Conservation (phyloP, 1,284 basidiomycete genomes). For the Austroboletus olivaceoglutinosus region DNA sequence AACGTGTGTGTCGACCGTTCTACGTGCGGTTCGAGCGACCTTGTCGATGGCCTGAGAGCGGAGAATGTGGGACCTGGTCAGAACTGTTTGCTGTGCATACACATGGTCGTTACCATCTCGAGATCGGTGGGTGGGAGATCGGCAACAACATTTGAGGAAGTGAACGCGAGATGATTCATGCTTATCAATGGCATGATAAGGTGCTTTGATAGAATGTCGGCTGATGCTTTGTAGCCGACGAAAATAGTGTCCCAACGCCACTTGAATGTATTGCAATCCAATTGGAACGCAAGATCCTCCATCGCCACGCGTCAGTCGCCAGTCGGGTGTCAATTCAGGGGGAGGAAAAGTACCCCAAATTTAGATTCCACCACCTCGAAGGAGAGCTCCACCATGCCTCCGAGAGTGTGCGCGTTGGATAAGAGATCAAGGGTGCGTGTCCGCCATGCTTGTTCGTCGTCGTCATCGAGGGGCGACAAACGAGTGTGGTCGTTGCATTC, state of each 20-base stretch:
- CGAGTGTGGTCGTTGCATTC: constrained; percentile 45
- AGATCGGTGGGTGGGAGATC: constrained; percentile 55
- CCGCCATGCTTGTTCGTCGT: constrained; percentile 58
- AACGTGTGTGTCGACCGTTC: constrained; percentile 66
- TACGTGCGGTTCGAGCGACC: constrained; percentile 61
- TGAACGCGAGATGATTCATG: constrained; percentile 62
- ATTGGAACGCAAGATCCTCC: constrained; percentile 64
- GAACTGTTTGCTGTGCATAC: background rate
- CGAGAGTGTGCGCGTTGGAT: constrained; percentile 54
- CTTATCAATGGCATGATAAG: constrained; percentile 73
- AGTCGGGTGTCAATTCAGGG: background rate
- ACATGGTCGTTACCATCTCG: constrained; percentile 52
- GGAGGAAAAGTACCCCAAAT: constrained; percentile 49
- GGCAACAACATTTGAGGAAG: constrained; percentile 53
- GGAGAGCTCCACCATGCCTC: constrained; percentile 52
- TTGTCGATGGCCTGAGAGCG: constrained; percentile 59
- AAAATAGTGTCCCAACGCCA: constrained; percentile 76
- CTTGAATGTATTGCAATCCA: constrained; percentile 59
- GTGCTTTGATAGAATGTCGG: constrained; percentile 71
- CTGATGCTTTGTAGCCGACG: constrained; percentile 58
- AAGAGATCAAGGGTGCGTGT: constrained; percentile 50
- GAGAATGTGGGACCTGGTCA: constrained; percentile 8
- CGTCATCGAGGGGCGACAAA: constrained; percentile 31
- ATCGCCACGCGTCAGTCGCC: constrained; percentile 14
- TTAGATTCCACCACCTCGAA: constrained; percentile 57